Evolutionary conservation across 208 protist genomes (phyloP).

Genomic region (Leptomonas pyrrhocoris): DNA sequence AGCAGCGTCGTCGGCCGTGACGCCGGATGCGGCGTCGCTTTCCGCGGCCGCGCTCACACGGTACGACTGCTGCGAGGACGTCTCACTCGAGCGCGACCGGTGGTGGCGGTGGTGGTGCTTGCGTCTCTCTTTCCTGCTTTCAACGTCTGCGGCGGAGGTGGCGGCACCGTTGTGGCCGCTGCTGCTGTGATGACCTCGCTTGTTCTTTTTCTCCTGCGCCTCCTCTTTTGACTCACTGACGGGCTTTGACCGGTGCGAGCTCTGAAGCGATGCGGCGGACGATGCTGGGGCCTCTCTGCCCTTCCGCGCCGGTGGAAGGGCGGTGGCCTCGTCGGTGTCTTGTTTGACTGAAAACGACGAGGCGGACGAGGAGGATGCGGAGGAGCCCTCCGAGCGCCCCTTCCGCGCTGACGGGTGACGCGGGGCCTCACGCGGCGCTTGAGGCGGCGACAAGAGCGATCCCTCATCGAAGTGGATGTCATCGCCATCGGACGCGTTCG

Average conservation of each 20-base stretch:
- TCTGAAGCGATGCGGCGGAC: constrained; percentile 10
- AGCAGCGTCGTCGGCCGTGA: constrained; percentile 9
- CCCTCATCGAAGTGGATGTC: constrained; percentile 42
- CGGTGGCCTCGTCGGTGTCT: constrained; percentile 40
- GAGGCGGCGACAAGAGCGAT: constrained; percentile 1
- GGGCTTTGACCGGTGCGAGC: constrained; percentile 13
- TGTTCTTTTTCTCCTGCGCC: constrained; percentile 15
- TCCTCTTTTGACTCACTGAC: constrained; percentile 6
- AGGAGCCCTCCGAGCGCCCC: not conserved
- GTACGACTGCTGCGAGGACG: constrained; percentile 22
- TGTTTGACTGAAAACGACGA: constrained; percentile 32
- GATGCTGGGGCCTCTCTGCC: constrained; percentile 6
- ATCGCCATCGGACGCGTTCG: constrained; percentile 1
- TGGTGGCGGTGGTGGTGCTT: constrained; percentile 25
- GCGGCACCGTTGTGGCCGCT: not conserved
- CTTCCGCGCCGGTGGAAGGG: constrained; percentile 11
- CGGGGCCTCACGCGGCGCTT: not conserved
- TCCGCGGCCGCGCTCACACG: not conserved
- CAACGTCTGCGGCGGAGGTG: not conserved
- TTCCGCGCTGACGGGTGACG: constrained; percentile 1
- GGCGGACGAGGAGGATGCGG: constrained; percentile 11
- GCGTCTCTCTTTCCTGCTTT: not conserved
- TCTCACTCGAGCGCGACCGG: constrained; percentile 16
- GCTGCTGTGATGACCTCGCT: constrained; percentile 3
- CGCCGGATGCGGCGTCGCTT: not conserved